Evolutionary conservation across 2,329 filamentous ascomycete genomes (phyloP).

Genomic region (Fusarium sterilihyphosum): DNA sequence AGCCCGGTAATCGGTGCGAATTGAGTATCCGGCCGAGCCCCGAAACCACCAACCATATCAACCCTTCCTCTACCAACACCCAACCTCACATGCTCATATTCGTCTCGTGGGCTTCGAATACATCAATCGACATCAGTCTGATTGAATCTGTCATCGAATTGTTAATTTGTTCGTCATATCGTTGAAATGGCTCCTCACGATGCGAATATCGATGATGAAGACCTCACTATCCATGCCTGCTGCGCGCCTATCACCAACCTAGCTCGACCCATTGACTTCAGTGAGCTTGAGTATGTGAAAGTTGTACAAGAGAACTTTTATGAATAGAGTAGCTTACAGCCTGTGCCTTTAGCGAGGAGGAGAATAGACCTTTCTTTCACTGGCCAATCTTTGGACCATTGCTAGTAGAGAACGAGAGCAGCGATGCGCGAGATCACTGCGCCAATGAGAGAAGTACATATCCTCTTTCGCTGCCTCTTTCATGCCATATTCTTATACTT

Average conservation of each 20-base stretch:
- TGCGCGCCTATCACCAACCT: slow-evolving; percentile 53
- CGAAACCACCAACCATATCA: slow-evolving; percentile 22
- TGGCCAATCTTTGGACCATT: slow-evolving; percentile 73
- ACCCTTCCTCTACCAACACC: slow-evolving; percentile 10
- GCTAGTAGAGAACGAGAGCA: slow-evolving; percentile 78
- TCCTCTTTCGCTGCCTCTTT: neutral
- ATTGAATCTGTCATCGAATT: neutral
- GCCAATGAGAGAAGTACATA: slow-evolving; percentile 76
- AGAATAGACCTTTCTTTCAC: slow-evolving; percentile 19
- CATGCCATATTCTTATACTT: neutral
- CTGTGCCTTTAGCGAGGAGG: neutral
- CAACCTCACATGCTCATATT: slow-evolving; percentile 13
- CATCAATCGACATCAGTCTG: neutral
- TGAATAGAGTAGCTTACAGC: neutral
- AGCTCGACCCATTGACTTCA: slow-evolving; percentile 56
- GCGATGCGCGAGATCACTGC: slow-evolving; percentile 80
- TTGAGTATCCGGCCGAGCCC: slow-evolving; percentile 25
- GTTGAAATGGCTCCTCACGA: slow-evolving; percentile 25
- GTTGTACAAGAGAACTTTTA: neutral
- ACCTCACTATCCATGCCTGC: slow-evolving; percentile 49
- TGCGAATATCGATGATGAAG: slow-evolving; percentile 45
- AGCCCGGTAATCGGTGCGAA: slow-evolving; percentile 23
- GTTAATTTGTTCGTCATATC: neutral
- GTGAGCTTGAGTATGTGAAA: slow-evolving; percentile 50
- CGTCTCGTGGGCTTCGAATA: neutral